phyloP scores from a whole-genome alignment of 2,329 filamentous ascomycete genomes.

The Bipolaris gigantea region DNA sequence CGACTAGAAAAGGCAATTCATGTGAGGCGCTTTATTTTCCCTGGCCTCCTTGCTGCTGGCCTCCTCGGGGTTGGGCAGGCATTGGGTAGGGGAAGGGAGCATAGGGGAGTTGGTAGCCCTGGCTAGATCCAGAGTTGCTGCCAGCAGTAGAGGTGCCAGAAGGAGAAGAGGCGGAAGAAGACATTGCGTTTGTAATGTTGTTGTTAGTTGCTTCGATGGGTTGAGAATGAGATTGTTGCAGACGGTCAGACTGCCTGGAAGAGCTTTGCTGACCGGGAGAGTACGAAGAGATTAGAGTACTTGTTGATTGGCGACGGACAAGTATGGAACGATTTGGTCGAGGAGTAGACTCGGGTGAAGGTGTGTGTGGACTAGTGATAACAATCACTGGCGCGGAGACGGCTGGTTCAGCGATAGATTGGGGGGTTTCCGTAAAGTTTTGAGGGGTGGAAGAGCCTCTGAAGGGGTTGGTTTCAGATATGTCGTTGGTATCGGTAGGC shows the following conservation, averaged over 20 bases:
- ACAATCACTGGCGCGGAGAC: slow-evolving; percentile 23
- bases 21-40: slow-evolving; percentile 22
- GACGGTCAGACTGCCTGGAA: slow-evolving; percentile 19
- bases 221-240: slow-evolving; percentile 19
- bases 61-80: slow-evolving; percentile 33
- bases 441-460: slow-evolving; percentile 7
- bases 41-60: slow-evolving; percentile 21
- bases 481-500: slow-evolving; percentile 8
- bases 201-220: slow-evolving; percentile 8
- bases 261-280: slow-evolving; percentile 12
- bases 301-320: slow-evolving; percentile 8
- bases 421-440: slow-evolving; percentile 24
- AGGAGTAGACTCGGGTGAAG: slow-evolving; percentile 9
- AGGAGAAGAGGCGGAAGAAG: slow-evolving; percentile 39
- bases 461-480: slow-evolving; percentile 13
- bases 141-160: slow-evolving; percentile 38
- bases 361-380: slow-evolving; percentile 17
- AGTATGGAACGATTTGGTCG: slow-evolving; percentile 18
- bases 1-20: background rate
- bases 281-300: slow-evolving; percentile 17
- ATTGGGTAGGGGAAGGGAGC: slow-evolving; percentile 44
- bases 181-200: slow-evolving; percentile 28
- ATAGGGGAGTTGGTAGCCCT: slow-evolving; percentile 40
- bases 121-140: slow-evolving; percentile 32
- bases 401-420: slow-evolving; percentile 24